Evolutionary conservation across 2,329 filamentous ascomycete genomes (phyloP).

Genomic region (Fusarium sp.): DNA sequence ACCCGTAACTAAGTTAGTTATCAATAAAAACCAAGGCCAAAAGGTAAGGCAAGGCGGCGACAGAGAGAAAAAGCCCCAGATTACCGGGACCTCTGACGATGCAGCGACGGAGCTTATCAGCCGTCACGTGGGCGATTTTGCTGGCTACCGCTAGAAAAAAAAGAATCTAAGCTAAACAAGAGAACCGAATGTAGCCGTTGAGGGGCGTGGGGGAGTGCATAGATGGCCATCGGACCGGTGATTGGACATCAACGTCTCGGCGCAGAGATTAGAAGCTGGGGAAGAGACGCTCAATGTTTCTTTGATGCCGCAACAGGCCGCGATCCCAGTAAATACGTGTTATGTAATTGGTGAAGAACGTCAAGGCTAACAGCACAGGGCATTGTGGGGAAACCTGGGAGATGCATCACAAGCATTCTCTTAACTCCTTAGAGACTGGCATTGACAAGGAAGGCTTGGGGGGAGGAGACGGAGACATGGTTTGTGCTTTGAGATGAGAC

Average conservation of each 20-base stretch:
- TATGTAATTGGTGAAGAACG: slow-evolving; percentile 36
- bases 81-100: slow-evolving; percentile 20
- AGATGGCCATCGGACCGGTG: background rate
- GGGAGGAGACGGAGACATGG: background rate
- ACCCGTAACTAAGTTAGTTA: slow-evolving; percentile 24
- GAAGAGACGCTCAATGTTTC: slow-evolving; percentile 7
- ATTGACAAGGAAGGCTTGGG: slow-evolving; percentile 1
- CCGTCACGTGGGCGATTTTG: slow-evolving; percentile 43
- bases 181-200: slow-evolving; percentile 47
- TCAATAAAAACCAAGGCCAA: background rate
- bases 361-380: slow-evolving; percentile 23
- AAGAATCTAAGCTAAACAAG: background rate
- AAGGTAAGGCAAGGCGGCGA: slow-evolving; percentile 4
- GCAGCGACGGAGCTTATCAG: slow-evolving; percentile 44
- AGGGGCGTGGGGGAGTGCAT: slow-evolving; percentile 13
- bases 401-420: slow-evolving; percentile 29
- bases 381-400: slow-evolving; percentile 39
- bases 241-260: slow-evolving; percentile 26
- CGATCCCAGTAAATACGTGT: slow-evolving; percentile 33
- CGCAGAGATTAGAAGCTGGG: slow-evolving; percentile 32
- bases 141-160: background rate
- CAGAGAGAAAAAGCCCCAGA: slow-evolving; percentile 15
- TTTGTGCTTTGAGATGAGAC: slow-evolving; percentile 21
- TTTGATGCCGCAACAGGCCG: slow-evolving; percentile 43
- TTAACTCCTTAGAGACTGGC: slow-evolving; percentile 24